A percentile compares a stretch with the other conserved stretches of the same genome.
These are phyloP conservation scores for Orbilia oligospora DNA, from an alignment of 2,329 filamentous ascomycete genomes.

Conservation along the genomic window DNA sequence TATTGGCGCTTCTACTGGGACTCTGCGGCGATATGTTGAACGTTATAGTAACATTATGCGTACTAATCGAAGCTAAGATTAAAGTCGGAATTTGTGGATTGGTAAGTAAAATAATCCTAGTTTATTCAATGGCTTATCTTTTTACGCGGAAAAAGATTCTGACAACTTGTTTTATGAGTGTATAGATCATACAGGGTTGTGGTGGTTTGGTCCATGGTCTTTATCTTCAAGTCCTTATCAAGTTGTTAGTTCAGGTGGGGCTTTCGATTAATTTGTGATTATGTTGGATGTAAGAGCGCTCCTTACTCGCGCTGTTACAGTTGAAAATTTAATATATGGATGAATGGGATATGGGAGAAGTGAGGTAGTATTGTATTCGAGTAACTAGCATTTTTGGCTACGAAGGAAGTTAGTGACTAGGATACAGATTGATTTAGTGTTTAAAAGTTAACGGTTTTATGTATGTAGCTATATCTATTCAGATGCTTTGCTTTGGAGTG, in stretches of 20 bases:
- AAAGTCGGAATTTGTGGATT: slow-evolving; percentile 33
- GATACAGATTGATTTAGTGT: too few relatives aligned
- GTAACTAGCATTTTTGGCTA: too few relatives aligned
- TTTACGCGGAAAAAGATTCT: neutral
- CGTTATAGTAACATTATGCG: neutral
- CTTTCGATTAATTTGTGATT: neutral
- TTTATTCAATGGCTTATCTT: neutral
- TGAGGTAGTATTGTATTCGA: too few relatives aligned
- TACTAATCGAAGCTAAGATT: slow-evolving; percentile 29
- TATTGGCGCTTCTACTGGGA: slow-evolving; percentile 45
- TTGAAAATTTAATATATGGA: too few relatives aligned
- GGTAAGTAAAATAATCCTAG: slow-evolving; percentile 28
- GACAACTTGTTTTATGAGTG: neutral
- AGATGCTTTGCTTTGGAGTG: too few relatives aligned
- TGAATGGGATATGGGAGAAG: neutral
- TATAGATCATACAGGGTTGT: neutral
- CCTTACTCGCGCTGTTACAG: too few relatives aligned
- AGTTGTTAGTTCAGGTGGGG: neutral
- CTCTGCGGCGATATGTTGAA: slow-evolving; percentile 9
- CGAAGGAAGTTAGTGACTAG: too few relatives aligned
- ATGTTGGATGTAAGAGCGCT: too few relatives aligned
- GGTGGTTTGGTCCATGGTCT: neutral
- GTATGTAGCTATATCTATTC: too few relatives aligned
- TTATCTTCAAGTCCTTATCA: neutral
- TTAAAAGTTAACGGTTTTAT: too few relatives aligned